Base-by-base conservation (phyloP, 331 rosid species). In the Acacia concinna region DNA sequence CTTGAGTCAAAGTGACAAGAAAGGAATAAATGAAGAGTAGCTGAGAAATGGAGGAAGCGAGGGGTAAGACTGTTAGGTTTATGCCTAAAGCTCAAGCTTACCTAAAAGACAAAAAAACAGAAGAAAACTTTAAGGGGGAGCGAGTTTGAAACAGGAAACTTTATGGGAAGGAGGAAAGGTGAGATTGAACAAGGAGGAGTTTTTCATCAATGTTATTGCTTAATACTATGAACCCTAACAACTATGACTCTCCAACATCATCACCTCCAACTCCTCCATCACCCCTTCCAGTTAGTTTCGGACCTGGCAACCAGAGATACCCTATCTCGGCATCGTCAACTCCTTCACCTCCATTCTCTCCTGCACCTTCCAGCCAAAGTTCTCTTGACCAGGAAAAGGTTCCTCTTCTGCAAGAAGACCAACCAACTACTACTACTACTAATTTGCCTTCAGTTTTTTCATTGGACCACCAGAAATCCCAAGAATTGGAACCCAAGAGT, bases 261-360 rank as follows among this genome's bases (percentile, higher is more conserved):
- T 92, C 97, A 74, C 94, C 94, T 81, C 92, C 91, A 12, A 87
- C 94, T 63, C 97, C 94, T 79, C 90, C 94, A 41, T 90, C 94
- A 3, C 91, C 97, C 18, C 93, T 92, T 73, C 97, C 95, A 52
- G 65, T 88, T 34, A 92, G 97, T 78, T 87, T 85, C 35, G 97
- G 89, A 35, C 90, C 94, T 1, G 91, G 93, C 75, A 84, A 91
- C 78, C 70, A 56, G 34, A 83, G 43, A 80, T 91, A 93, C 87
- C 34, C 81, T 76, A 79, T 93, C 88, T 84, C 94, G 2, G 62
- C 82, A 12, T 93, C 94, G 17, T 88, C 97, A 8, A 68, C 91
- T 18, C 76, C 87, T 8, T 91, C 97, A 0, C 91, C 91, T 3
- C 97, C 96, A 66, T 93, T 93, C 84, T 90, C 96, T 0, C 79